Evolutionary conservation across 345 rosid species (phyloP).

Genomic region (Pistacia vera): DNA sequence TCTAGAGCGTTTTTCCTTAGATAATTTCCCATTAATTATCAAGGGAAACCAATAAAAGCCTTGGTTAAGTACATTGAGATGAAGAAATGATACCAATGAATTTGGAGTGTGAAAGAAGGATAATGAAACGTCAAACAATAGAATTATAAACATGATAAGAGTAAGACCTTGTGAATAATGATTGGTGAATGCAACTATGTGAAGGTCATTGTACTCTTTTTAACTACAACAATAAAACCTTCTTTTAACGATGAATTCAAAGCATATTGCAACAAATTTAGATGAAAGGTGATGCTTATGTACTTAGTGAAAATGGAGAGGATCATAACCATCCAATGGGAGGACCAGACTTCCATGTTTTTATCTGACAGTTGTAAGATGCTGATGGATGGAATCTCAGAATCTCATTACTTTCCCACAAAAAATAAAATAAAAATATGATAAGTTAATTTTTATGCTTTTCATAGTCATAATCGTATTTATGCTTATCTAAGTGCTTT

Average conservation of each 20-base stretch:
- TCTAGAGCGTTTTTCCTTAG: neutral
- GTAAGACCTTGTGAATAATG: too few relatives aligned
- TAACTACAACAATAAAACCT: neutral
- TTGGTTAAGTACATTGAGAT: neutral
- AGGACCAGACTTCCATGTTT: too few relatives aligned
- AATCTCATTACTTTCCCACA: neutral
- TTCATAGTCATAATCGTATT: neutral
- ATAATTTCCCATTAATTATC: slow-evolving; percentile 23
- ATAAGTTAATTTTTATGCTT: neutral
- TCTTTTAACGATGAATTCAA: neutral
- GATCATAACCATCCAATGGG: neutral
- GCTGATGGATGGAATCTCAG: neutral
- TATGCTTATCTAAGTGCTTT: neutral
- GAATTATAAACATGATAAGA: neutral
- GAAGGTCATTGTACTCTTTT: neutral
- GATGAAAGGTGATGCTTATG: neutral
- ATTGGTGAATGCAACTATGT: too few relatives aligned
- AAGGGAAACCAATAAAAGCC: neutral
- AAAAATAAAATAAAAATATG: neutral
- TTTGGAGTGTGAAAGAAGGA: neutral
- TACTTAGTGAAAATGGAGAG: neutral
- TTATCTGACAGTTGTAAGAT: neutral
- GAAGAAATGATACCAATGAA: neutral
- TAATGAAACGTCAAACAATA: neutral
- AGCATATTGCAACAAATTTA: neutral